Evolutionary conservation across 495 filamentous ascomycete species (phyloP).

Genomic region (Bombardia bombarda): DNA sequence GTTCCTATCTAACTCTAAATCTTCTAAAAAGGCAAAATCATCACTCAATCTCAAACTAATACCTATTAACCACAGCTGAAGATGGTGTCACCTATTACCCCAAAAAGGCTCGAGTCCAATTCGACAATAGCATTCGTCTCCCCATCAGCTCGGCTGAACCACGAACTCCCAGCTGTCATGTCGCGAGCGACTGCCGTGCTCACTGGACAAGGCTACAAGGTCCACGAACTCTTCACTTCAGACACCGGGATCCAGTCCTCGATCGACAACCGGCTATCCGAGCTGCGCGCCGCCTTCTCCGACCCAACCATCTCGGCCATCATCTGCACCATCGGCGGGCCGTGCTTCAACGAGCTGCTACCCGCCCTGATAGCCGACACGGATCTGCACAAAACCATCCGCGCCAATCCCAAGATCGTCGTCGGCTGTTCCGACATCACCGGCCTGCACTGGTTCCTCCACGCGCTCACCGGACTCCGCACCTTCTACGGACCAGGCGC

Average conservation of each 20-base stretch:
- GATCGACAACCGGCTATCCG: slow-evolving; percentile 14
- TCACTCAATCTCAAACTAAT: no score
- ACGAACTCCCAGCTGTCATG: slow-evolving; percentile 6
- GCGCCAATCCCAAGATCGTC: slow-evolving; percentile 26
- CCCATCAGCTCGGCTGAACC: slow-evolving; percentile 21
- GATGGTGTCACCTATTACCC: no score
- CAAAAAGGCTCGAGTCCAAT: no score
- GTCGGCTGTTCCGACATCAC: slow-evolving; percentile 30
- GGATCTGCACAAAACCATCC: slow-evolving; percentile 15
- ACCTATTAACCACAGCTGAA: no score
- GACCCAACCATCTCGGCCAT: slow-evolving; percentile 20
- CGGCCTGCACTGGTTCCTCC: slow-evolving; percentile 24
- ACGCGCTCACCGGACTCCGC: slow-evolving; percentile 20
- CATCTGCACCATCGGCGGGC: slow-evolving; percentile 24
- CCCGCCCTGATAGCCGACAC: slow-evolving; percentile 20
- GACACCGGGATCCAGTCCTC: slow-evolving; percentile 11
- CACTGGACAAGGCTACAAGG: slow-evolving; percentile 10
- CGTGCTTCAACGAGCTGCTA: slow-evolving; percentile 19
- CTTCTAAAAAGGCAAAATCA: no score
- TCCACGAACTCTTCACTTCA: slow-evolving; percentile 12
- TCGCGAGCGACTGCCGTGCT: slow-evolving; percentile 16
- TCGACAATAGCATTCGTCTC: slow-evolving; percentile 25
- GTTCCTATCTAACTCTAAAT: no score
- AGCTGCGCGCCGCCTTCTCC: slow-evolving; percentile 18
- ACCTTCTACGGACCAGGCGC: slow-evolving; percentile 29